These are phyloP conservation scores for Curvularia verruculosa DNA, from an alignment of 2,329 filamentous ascomycete genomes.

Conservation along the genomic window DNA sequence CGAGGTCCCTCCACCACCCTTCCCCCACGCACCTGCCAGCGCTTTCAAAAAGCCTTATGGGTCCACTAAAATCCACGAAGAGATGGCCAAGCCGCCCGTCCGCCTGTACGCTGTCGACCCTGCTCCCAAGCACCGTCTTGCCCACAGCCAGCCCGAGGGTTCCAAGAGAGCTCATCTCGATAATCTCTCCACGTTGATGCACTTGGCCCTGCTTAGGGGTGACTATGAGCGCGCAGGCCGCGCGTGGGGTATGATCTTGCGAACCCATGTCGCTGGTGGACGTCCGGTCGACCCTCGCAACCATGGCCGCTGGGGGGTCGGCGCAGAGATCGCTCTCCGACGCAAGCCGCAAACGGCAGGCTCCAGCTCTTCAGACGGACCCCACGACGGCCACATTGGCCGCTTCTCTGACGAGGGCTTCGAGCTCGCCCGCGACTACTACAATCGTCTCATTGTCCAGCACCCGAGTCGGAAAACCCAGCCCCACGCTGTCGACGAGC, in stretches of 20 bases:
- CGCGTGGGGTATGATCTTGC: slow-evolving; percentile 75
- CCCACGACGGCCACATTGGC: slow-evolving; percentile 7
- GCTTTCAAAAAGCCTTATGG: slow-evolving; percentile 22
- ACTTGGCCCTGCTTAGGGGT: slow-evolving; percentile 72
- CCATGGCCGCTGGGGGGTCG: slow-evolving; percentile 78
- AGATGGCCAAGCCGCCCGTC: slow-evolving; percentile 51
- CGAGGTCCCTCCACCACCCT: slow-evolving; percentile 50
- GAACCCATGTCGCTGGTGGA: slow-evolving; percentile 62
- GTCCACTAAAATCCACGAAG: slow-evolving; percentile 43
- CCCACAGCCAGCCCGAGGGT: slow-evolving; percentile 24
- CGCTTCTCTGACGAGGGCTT: slow-evolving; percentile 56
- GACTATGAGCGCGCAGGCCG: slow-evolving; percentile 75
- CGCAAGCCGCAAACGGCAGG: slow-evolving; percentile 28
- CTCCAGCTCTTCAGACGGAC: not conserved
- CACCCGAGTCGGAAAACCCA: slow-evolving; percentile 69
- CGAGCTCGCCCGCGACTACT: slow-evolving; percentile 68
- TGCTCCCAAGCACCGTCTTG: slow-evolving; percentile 17
- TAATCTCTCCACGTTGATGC: slow-evolving; percentile 71
- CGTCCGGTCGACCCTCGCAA: slow-evolving; percentile 69
- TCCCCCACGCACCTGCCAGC: slow-evolving; percentile 52
- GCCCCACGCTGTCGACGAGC: slow-evolving; percentile 65
- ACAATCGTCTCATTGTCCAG: slow-evolving; percentile 77
- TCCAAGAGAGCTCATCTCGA: slow-evolving; percentile 64
- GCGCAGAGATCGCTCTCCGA: slow-evolving; percentile 81
- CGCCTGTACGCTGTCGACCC: slow-evolving; percentile 46